A percentile compares a stretch with the other conserved stretches of the same genome.
Evolutionary conservation across 257 asterid genomes (phyloP).

Genomic region (Schizonepeta tenuifolia): DNA sequence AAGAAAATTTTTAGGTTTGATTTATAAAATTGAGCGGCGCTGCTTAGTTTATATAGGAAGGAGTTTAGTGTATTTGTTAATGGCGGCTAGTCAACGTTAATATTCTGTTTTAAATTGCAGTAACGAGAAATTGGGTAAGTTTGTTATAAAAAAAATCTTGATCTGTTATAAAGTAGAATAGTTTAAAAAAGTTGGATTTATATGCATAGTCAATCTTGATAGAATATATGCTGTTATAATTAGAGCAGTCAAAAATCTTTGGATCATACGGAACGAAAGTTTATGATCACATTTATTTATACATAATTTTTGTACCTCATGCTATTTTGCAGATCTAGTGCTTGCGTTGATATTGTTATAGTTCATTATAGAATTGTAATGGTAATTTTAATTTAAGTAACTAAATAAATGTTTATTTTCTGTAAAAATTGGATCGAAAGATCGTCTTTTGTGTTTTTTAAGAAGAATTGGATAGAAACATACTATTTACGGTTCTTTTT

Average conservation of each 20-base stretch:
- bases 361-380: too few species aligned
- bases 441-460: too few species aligned
- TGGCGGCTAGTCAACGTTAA: neutral
- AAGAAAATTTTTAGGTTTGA: neutral
- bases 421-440: too few species aligned
- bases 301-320: too few species aligned
- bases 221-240: neutral
- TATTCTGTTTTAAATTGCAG: neutral
- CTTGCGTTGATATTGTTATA: too few species aligned
- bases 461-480: too few species aligned
- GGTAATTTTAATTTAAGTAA: too few species aligned
- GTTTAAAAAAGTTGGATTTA: neutral
- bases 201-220: neutral
- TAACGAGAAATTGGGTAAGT: neutral
- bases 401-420: too few species aligned
- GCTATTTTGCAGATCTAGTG: too few species aligned
- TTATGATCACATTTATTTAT: too few species aligned
- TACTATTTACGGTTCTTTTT: too few species aligned
- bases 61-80: neutral
- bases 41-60: neutral
- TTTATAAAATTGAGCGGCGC: neutral
- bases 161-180: neutral
- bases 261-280: neutral
- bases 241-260: neutral
- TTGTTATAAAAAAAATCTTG: neutral